These are phyloP conservation scores for Atalantia buxifolia DNA, from an alignment of 345 rosid species.

Conservation along the genomic window DNA sequence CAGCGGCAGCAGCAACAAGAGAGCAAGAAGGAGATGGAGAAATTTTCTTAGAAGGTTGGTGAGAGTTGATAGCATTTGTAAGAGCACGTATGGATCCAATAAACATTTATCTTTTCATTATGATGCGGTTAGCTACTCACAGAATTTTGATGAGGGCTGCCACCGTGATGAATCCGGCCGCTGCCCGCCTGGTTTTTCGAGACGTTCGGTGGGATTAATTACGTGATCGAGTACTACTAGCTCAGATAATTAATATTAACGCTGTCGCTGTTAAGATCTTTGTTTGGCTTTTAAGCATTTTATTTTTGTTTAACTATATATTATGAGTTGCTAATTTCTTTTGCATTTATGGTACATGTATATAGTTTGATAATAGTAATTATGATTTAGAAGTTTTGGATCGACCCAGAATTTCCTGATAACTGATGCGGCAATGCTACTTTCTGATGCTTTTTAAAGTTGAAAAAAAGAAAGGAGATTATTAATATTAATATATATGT, in stretches of 20 bases:
- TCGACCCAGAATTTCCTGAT: not conserved
- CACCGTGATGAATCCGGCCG: slow-evolving; percentile 26
- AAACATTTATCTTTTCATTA: slow-evolving; percentile 63
- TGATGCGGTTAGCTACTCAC: slow-evolving; percentile 75
- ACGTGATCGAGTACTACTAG: too few species aligned
- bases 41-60: slow-evolving; percentile 44
- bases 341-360: too few species aligned
- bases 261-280: too few species aligned
- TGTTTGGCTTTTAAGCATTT: too few species aligned
- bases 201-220: too few species aligned
- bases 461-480: too few species aligned
- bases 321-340: too few species aligned
- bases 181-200: not conserved
- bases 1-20: slow-evolving; percentile 2
- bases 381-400: not conserved
- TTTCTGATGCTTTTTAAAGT: not conserved
- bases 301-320: too few species aligned
- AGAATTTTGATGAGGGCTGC: slow-evolving; percentile 72
- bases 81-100: slow-evolving; percentile 30
- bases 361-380: too few species aligned
- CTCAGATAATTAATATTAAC: too few species aligned
- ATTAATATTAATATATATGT: too few species aligned
- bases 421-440: not conserved
- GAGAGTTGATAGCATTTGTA: slow-evolving; percentile 15
- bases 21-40: slow-evolving; percentile 34